A percentile compares a stretch with the other conserved stretches of the same genome.
Conservation (phyloP, 129 eudicot genomes). For the Rutidosis leptorrhynchoides region DNA sequence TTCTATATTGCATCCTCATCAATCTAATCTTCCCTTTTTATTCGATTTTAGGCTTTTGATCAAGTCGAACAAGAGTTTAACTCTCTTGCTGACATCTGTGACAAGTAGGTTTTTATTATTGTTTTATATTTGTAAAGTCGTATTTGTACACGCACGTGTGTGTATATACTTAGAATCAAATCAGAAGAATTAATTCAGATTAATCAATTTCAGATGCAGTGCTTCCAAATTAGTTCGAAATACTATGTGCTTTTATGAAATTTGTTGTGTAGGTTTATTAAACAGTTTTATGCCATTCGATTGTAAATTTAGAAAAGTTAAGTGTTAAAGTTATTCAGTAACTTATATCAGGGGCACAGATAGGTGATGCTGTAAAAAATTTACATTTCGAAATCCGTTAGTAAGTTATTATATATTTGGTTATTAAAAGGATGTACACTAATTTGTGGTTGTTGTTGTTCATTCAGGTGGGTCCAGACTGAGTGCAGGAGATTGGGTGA, state of each 20-base stretch:
- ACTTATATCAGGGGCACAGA: not conserved
- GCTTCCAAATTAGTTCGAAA: too few species aligned
- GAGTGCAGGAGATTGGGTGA: constrained; percentile 94
- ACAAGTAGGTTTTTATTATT: not conserved
- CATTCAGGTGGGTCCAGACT: constrained; percentile 87
- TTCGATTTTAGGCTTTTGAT: constrained; percentile 62
- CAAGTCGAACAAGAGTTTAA: constrained; percentile 1
- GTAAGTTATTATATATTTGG: constrained; percentile 29
- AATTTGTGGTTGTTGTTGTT: constrained; percentile 1
- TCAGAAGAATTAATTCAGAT: not conserved
- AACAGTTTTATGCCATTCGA: not conserved
- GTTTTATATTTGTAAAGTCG: too few species aligned
- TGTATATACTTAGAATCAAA: not conserved
- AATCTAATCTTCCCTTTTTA: not conserved
- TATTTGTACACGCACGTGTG: not conserved
- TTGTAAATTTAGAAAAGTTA: constrained; percentile 7
- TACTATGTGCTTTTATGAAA: too few species aligned
- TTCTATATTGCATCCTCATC: not conserved
- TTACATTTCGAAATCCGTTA: constrained; percentile 65
- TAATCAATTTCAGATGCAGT: too few species aligned
- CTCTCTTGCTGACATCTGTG: not conserved
- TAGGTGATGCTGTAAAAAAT: not conserved
- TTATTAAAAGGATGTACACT: not conserved
- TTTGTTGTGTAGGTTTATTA: not conserved
- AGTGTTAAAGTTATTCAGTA: not conserved